Evolutionary conservation across 768 basidiomycete genomes (phyloP), one percentile per base, ranked within the genome.

Genomic region (Lactarius evosmus): DNA sequence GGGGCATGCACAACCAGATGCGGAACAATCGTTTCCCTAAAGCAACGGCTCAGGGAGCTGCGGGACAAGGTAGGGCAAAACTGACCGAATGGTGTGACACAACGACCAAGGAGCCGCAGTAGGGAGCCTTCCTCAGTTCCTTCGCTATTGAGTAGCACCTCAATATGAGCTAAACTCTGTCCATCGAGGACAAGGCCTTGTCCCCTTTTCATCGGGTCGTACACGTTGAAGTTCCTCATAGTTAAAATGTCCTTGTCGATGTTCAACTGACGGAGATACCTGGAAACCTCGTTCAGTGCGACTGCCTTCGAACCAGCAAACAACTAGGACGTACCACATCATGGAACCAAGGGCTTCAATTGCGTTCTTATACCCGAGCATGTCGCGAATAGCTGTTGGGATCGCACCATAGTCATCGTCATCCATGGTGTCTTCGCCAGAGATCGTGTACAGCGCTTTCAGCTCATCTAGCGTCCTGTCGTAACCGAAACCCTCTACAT

Each of bases 221-320:
- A 97, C 41, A 97, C 81, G 69, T 98, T 95, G 82, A 99, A 99
- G 72, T 98, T 98, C 77, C 86, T 90, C 89, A 97, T 95, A 60
- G 87, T 91, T 70, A 99, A 75, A 60, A 99, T 86, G 67, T 98
- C 95, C 72, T 93, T 91, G 77, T 95, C 96, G 66, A 98, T 93
- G 72, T 98, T 98, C 44, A 99, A 82, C 65, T 93, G 91, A 40
- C 90, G 86, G 16, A 98, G 83, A 72, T 94, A 94, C 85, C 88
- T 61, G 33, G 38, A 34, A 60, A 32, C 22, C 7, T 64, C 36
- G 40, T 17, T 60, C 16, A n/a, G 12, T n/a, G 12, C 7, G 40
- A 32, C 40, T 27, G 22, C 34, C 11, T 56, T 36, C 17, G 17
- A 12, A 32, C 22, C 12, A 4, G 53, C n/a, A 54, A n/a, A 49